Conservation (phyloP, 805 yeast genomes). For the Ogataea thermomethanolica region DNA sequence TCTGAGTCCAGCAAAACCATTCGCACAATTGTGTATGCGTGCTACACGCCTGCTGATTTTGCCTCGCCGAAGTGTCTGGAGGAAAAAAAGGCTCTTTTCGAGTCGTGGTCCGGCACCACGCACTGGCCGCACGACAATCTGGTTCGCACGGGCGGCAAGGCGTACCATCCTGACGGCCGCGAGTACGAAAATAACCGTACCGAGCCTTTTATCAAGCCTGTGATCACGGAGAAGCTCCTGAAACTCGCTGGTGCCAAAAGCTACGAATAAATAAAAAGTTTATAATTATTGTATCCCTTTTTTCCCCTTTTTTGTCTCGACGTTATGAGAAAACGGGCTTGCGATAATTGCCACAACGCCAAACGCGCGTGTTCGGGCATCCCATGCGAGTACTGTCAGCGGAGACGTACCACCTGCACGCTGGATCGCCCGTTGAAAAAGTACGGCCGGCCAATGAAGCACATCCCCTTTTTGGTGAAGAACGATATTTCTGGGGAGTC, state of each 20-base stretch:
- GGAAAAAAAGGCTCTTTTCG: constrained; percentile 23
- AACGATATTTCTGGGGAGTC: not conserved
- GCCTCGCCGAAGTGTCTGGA: constrained; percentile 27
- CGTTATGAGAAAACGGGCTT: constrained; percentile 9
- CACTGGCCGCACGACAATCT: constrained; percentile 35
- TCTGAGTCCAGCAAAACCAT: constrained; percentile 23
- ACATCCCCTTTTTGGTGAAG: not conserved
- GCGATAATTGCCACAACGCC: constrained; percentile 7
- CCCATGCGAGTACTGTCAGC: constrained; percentile 5
- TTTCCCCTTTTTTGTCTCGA: constrained; percentile 1
- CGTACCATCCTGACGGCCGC: constrained; percentile 15
- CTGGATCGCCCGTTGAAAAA: constrained; percentile 7
- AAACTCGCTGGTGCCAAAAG: constrained; percentile 29
- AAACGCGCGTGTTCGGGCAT: constrained; percentile 7
- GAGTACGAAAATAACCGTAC: constrained; percentile 5
- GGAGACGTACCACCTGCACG: constrained; percentile 1
- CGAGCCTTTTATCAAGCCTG: constrained; percentile 27
- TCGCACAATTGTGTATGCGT: constrained; percentile 30
- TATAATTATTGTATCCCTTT: not conserved
- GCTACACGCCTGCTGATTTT: constrained; percentile 34
- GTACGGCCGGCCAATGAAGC: constrained; percentile 7
- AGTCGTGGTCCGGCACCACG: constrained; percentile 28
- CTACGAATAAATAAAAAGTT: constrained; percentile 1
- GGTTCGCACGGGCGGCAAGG: constrained; percentile 23
- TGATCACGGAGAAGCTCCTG: constrained; percentile 24